Base-by-base conservation (phyloP, 148 eudicot species). In the Rhododendron simsii region DNA sequence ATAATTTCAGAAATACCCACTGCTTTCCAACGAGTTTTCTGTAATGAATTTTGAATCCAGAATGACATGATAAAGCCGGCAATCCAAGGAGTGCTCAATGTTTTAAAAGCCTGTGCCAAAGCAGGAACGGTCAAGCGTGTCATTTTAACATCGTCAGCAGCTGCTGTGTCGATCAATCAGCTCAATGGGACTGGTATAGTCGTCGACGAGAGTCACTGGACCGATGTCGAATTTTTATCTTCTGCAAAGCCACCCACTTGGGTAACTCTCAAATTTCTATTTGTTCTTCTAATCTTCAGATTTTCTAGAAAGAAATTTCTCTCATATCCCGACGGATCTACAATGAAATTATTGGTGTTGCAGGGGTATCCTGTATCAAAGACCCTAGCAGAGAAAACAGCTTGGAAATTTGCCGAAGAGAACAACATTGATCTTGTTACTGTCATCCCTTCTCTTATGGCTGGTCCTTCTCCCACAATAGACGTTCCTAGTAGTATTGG, bases 11-110 rank as follows among this genome's bases (percentile, higher is more conserved):
- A 30, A 14, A 13, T 33, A 20, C 18, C 76, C 37, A 14, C 20
- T 30, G 41, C 76, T 30, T 71, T 71, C 0, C 2, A 71, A 71
- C 3, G 2, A 26, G 33, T 3, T 67, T 33, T 33, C 20, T 71
- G 39, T 71, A 14, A 67, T 33, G 8, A 30, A 69, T 28, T 78
- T 80, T 39, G 15, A 45, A 81, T 85, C 81, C 86, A 93, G 95
- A 92, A 91, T 85, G 96, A 93, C 85, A 93, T 93, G 94, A 93
- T 93, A 50, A 91, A 90, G 86, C 96, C 96, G 41, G 96, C 96
- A 21, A 86, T 90, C 45, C 74, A 90, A 84, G 96, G 96, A 48
- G 92, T 91, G 53, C 78, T 71, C 41, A 93, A 93, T 74, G 96
- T 93, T 13, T 84, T 93, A 50, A 83, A 81, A 84, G 92, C 93